phyloP scores from a whole-genome alignment of 805 yeast genomes.

The Wickerhamomyces pijperi region DNA sequence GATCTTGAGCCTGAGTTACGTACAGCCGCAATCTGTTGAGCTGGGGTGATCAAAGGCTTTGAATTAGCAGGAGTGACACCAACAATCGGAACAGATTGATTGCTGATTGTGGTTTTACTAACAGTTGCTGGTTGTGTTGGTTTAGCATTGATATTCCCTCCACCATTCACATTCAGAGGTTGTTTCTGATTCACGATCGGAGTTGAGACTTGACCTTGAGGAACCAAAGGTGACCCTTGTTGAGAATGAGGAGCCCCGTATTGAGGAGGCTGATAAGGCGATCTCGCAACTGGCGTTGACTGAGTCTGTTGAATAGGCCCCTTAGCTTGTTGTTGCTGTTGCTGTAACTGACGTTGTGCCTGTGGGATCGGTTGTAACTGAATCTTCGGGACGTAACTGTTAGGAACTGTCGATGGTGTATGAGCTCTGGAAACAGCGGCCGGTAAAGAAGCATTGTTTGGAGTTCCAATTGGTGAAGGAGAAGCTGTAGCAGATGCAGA shows the following conservation, averaged over 20 bases:
- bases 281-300: background rate
- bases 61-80: no score
- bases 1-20: no score
- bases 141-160: no score
- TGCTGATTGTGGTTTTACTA: no score
- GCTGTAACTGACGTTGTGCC: constrained; percentile 3
- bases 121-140: no score
- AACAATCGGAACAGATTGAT: no score
- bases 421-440: constrained; percentile 1
- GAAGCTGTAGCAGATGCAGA: constrained; percentile 11
- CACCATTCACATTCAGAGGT: no score
- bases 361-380: constrained; percentile 2
- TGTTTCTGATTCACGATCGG: background rate
- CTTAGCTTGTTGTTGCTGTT: constrained; percentile 3
- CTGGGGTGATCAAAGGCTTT: no score
- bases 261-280: background rate
- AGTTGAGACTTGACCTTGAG: background rate
- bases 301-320: background rate
- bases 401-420: constrained; percentile 1
- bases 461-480: constrained; percentile 9
- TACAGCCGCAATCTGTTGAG: no score
- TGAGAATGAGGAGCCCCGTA: background rate
- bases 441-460: no score
- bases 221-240: background rate
- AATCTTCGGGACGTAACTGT: background rate